A percentile compares a stretch with the other conserved stretches of the same genome.
Evolutionary conservation across 495 filamentous ascomycete genomes (phyloP).

Genomic region (Talaromyces proteolyticus): DNA sequence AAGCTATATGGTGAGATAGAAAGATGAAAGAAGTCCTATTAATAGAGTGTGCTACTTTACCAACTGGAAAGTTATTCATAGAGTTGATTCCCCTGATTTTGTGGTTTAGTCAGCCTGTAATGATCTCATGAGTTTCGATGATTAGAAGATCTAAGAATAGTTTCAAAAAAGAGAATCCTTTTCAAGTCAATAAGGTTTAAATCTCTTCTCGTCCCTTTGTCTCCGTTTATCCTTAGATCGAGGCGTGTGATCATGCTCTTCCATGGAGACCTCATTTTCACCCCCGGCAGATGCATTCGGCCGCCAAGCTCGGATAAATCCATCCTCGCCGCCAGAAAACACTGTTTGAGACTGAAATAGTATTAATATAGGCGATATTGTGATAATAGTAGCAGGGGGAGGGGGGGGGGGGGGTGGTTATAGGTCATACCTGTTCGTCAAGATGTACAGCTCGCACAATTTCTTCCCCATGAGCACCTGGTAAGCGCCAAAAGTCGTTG

Average conservation of each 20-base stretch:
- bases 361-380: too few species aligned
- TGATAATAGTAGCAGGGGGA: too few species aligned
- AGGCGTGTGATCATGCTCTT: slow-evolving; percentile 9
- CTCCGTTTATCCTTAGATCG: slow-evolving; percentile 35
- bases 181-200: slow-evolving; percentile 40
- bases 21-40: too few species aligned
- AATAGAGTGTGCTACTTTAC: too few species aligned
- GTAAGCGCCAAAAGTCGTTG: slow-evolving; percentile 56
- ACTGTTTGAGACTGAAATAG: slow-evolving; percentile 52
- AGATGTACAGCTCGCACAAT: slow-evolving; percentile 75
- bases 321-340: slow-evolving; percentile 77
- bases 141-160: too few species aligned
- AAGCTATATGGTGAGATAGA: too few species aligned
- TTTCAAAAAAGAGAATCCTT: too few species aligned
- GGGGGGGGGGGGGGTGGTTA: too few species aligned
- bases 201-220: slow-evolving; percentile 30
- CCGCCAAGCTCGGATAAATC: slow-evolving; percentile 50
- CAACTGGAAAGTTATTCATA: too few species aligned
- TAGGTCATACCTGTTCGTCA: slow-evolving; percentile 62
- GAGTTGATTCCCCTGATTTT: too few species aligned
- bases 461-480: slow-evolving; percentile 77
- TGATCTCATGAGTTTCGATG: too few species aligned
- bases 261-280: slow-evolving; percentile 5
- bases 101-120: too few species aligned
- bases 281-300: slow-evolving; percentile 14